phyloP scores from a whole-genome alignment of 306 rosid genomes.

The Luffa aegyptiaca region DNA sequence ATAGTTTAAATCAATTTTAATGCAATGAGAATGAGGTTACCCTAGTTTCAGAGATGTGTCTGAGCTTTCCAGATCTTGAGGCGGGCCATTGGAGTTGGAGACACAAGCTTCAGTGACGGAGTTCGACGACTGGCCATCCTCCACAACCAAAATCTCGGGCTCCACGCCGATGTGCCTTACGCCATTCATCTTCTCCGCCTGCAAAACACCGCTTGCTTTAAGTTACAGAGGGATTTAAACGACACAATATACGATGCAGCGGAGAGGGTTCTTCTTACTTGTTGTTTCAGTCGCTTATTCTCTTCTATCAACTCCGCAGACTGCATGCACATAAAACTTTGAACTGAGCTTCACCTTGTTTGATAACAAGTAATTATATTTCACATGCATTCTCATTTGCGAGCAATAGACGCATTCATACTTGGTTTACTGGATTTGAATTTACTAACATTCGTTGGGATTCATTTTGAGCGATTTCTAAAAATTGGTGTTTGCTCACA shows the following conservation, averaged over 20 bases:
- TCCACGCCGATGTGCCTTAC: conserved; percentile 25
- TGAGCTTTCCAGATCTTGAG: conserved; percentile 65
- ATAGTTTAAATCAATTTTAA: too few species aligned
- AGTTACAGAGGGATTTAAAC: not conserved
- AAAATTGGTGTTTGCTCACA: not conserved
- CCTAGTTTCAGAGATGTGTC: conserved; percentile 82
- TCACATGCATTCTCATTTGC: not conserved
- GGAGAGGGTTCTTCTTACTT: conserved; percentile 23
- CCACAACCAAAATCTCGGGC: conserved; percentile 28
- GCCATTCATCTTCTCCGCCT: conserved; percentile 22
- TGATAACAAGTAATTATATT: not conserved
- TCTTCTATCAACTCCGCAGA: conserved; percentile 58
- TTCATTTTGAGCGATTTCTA: not conserved
- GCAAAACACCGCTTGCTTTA: conserved; percentile 18
- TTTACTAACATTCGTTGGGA: not conserved
- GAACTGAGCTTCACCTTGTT: not conserved
- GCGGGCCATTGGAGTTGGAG: conserved; percentile 47
- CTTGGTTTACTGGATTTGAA: not conserved
- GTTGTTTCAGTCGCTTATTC: conserved; percentile 54
- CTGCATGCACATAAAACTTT: conserved; percentile 23
- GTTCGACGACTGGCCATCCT: conserved; percentile 90
- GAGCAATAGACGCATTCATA: not conserved
- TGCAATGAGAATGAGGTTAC: conserved; percentile 28
- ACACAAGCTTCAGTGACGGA: conserved; percentile 41
- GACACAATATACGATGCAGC: not conserved